phyloP scores from a whole-genome alignment of 306 rosid genomes.

The Casuarina glauca region DNA sequence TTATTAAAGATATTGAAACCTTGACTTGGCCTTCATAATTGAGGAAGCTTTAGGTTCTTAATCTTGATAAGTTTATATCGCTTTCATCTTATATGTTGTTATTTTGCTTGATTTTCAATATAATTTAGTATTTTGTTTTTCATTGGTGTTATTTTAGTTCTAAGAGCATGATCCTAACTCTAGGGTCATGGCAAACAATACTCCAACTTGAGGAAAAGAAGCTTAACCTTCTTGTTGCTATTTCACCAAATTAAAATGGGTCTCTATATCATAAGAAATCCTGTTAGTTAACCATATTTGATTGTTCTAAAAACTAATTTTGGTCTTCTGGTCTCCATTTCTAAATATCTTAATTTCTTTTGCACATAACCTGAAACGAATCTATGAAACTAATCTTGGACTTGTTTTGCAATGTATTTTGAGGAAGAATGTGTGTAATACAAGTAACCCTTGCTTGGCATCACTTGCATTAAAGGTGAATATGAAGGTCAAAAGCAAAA shows the following conservation, averaged over 20 bases:
- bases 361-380: constrained; percentile 84
- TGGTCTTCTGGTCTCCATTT: neutral
- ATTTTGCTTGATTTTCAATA: too few species aligned
- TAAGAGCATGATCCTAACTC: constrained; percentile 60
- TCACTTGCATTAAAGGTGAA: constrained; percentile 84
- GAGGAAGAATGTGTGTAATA: constrained; percentile 74
- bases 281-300: too few species aligned
- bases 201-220: constrained; percentile 52
- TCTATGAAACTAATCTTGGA: constrained; percentile 93
- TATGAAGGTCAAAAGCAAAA: constrained; percentile 91
- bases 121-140: too few species aligned
- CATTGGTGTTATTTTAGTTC: constrained; percentile 24
- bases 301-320: too few species aligned
- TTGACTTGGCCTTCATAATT: too few species aligned
- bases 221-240: constrained; percentile 78
- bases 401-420: constrained; percentile 90
- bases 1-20: too few species aligned
- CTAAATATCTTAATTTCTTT: neutral
- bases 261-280: constrained; percentile 72
- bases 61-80: too few species aligned
- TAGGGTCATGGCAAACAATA: neutral
- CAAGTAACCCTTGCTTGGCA: constrained; percentile 84
- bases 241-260: constrained; percentile 87
- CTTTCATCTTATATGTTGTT: too few species aligned
- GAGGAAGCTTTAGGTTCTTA: too few species aligned